Conservation (phyloP, 2,329 filamentous ascomycete genomes). For the Penicillium decumbens region DNA sequence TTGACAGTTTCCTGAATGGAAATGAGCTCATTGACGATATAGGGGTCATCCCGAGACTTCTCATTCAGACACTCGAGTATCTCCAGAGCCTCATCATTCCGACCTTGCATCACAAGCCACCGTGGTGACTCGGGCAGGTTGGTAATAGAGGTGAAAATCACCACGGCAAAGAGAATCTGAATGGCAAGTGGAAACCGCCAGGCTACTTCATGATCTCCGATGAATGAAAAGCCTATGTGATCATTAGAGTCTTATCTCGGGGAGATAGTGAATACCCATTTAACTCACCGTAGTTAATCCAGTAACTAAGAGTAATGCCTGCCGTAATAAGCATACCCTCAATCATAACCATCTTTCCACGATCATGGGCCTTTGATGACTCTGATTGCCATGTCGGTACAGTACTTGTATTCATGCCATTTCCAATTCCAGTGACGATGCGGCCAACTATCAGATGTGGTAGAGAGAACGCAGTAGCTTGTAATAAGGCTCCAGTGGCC, state of each 20-base stretch:
- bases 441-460: constrained; percentile 48
- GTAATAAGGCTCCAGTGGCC: constrained; percentile 28
- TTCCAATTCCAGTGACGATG: constrained; percentile 47
- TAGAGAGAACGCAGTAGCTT: constrained; percentile 15
- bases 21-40: constrained; percentile 42
- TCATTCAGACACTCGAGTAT: constrained; percentile 46
- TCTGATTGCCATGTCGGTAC: constrained; percentile 46
- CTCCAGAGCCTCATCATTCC: constrained; percentile 48
- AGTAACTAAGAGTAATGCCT: constrained; percentile 46
- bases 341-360: constrained; percentile 46
- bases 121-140: constrained; percentile 53
- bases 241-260: neutral
- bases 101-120: constrained; percentile 53
- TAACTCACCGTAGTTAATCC: constrained; percentile 43
- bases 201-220: constrained; percentile 40
- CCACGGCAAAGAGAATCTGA: constrained; percentile 51
- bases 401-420: constrained; percentile 49
- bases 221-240: constrained; percentile 42
- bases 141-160: constrained; percentile 46
- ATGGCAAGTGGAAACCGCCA: constrained; percentile 55
- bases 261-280: neutral
- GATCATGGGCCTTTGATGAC: constrained; percentile 19
- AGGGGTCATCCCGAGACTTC: constrained; percentile 39
- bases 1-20: constrained; percentile 49
- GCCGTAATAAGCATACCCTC: constrained; percentile 48